Evolutionary conservation across 73 alveolate species (phyloP), one percentile per base, ranked within the genome.

Genomic region (Symbiodinium natans): DNA sequence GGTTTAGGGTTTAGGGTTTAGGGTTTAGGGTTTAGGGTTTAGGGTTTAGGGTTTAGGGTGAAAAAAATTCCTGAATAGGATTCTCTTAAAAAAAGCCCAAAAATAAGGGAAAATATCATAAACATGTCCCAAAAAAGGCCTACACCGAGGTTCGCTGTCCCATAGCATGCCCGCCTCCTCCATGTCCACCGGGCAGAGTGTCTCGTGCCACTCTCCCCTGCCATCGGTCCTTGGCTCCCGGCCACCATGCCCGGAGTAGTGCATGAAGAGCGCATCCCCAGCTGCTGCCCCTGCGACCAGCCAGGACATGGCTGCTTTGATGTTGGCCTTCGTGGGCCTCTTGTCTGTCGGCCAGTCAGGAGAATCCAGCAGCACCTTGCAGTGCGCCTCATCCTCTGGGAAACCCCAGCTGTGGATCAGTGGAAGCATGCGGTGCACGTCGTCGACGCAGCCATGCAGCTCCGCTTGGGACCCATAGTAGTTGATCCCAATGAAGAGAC

Each of bases 221-320:
- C 89, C 98, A 42, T 92, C 98, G 21, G 83, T 71, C 42, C 95
- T 68, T 25, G 87, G 90, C 75, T 36, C 80, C 27, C 98, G 98
- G 19, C 98, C 98, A n/a, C 98, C 98, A n/a, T 92, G 98, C 39
- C 98, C 98, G 40, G 98, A 92, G 56, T 92, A 92, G 56, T 92
- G 98, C 75, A 92, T 34, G 59, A 92, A 74, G 34, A 92, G 31
- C 41, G 90, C 52, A 36, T 92, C 98, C 13, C 98, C 98, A 3
- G 89, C 39, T 0, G 75, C 40, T 8, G 98, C 98, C 8, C 90
- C 98, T 4, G 82, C 40, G 31, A 92, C 90, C 54, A 92, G 54
- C 98, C 98, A 92, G 29, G 75, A 31, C n/a, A 92, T 73, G 29
- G 90, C 98, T 27, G 56, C n/a, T 29, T 25, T 25, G 82, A 92